A percentile compares a stretch with the other conserved stretches of the same genome.
Evolutionary conservation across 139 green algal species (phyloP).

Genomic region (Micromonas commoda): DNA sequence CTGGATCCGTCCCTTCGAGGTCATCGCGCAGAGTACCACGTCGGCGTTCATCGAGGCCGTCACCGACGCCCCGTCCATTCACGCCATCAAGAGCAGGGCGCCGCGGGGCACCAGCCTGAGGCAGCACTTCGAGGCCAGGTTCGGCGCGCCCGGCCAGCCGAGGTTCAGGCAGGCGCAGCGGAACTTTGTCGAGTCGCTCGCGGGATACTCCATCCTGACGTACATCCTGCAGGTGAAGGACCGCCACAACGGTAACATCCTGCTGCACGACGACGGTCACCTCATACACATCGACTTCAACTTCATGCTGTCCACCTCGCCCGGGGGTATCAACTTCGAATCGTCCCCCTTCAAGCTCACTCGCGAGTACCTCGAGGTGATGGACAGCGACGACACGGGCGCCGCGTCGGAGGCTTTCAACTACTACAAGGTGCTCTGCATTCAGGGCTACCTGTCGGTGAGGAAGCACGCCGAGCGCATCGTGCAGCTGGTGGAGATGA

Average conservation of each 20-base stretch:
- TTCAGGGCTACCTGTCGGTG: constrained; percentile 89
- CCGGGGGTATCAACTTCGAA: constrained; percentile 79
- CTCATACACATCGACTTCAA: constrained; percentile 99
- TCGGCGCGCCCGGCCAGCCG: constrained; percentile 39
- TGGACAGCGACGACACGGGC: constrained; percentile 78
- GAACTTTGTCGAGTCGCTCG: constrained; percentile 86
- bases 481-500: constrained; percentile 76
- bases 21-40: constrained; percentile 80
- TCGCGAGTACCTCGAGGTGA: constrained; percentile 93
- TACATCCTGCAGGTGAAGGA: constrained; percentile 79
- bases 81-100: constrained; percentile 79
- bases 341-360: constrained; percentile 85
- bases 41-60: constrained; percentile 97
- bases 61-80: constrained; percentile 82
- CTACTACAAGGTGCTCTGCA: constrained; percentile 86
- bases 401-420: constrained; percentile 78
- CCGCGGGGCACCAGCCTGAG: constrained; percentile 49
- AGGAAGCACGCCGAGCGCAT: constrained; percentile 87
- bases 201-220: constrained; percentile 70
- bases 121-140: constrained; percentile 73
- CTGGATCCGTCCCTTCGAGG: constrained; percentile 63
- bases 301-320: constrained; percentile 89
- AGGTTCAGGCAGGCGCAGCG: constrained; percentile 65
- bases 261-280: constrained; percentile 70
- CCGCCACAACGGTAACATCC: constrained; percentile 84